Base-by-base conservation (phyloP, 2,329 filamentous ascomycete species). In the Botrytis pseudocinerea region DNA sequence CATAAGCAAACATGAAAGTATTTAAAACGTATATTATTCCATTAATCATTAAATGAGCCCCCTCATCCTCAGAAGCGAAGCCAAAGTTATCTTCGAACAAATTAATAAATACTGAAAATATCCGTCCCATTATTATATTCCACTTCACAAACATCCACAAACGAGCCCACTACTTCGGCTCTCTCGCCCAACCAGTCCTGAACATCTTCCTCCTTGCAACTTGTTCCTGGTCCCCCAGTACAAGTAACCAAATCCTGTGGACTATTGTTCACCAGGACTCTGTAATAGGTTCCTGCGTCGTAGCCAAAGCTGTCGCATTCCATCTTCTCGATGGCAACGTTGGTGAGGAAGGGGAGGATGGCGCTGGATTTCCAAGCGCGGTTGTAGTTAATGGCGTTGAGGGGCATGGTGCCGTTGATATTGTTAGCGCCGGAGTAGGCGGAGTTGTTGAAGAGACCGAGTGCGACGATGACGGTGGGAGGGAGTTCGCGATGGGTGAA, bases 401-500 rank as follows among this genome's bases (percentile, higher is more conserved):
- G 76, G 0, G 86, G 85, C 86, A 88, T 87, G 14, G 85, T 86
- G 28, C 79, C 82, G 74, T 88, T 88, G 61, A 84, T 78, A 72
- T 86, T 78, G 76, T 85, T 82, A 2, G 82, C 78, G 10, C 84
- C 85, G 0, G 84, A 83, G 75, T 83, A 84, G 0, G 82, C 84
- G 7, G 83, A 84, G 79, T 87, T 87, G 80, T 88, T 88, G 82
- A 87, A 88, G 10, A 89, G 80, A 6, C 85, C 87, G 69, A 89
- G 78, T 1, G 87, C 85, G 0, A 87, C 86, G 28, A 87, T 80
- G 2, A 89, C 85, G 0, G 85, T 85, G 0, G 86, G 86, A 5
- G 86, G 86, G 4, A 88, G 79, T 78, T 87, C 85, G 66, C 86
- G 84, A 77, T 88, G 85, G 1, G 86, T 86, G 82, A 88, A 88